Percentiles rank a stretch among this genome's conserved stretches.
These are phyloP conservation scores for Poteriospumella lacustris DNA, from an alignment of 108 stramenopile genomes.

Conservation along the genomic window DNA sequence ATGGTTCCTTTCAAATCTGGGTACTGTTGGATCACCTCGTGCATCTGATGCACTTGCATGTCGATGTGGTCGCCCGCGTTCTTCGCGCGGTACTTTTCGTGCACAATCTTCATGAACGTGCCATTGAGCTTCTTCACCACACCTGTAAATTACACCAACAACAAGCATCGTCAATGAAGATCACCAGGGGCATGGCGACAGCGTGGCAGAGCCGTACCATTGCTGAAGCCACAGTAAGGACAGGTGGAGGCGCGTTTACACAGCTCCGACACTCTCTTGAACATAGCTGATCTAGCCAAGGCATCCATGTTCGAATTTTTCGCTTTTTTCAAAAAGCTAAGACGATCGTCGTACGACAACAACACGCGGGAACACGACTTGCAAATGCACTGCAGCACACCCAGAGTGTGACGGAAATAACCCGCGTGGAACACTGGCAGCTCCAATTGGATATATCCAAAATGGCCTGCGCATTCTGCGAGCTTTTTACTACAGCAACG, in stretches of 20 bases:
- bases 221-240: constrained; percentile 74
- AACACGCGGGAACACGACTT: constrained; percentile 90
- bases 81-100: constrained; percentile 72
- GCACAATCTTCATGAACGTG: constrained; percentile 80
- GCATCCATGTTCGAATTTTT: constrained; percentile 71
- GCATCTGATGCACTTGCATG: not conserved
- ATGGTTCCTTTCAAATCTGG: constrained; percentile 8
- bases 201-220: constrained; percentile 59
- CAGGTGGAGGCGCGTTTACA: constrained; percentile 82
- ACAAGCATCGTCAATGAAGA: not conserved
- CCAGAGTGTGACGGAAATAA: constrained; percentile 84
- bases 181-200: not conserved
- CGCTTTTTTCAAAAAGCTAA: constrained; percentile 62
- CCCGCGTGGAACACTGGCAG: constrained; percentile 97
- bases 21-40: not conserved
- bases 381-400: constrained; percentile 87
- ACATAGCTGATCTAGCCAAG: constrained; percentile 59
- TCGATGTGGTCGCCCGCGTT: constrained; percentile 2
- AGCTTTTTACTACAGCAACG: constrained; percentile 51
- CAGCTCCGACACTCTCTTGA: constrained; percentile 79
- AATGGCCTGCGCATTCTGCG: constrained; percentile 92
- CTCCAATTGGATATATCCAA: constrained; percentile 83
- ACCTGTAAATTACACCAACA: not conserved
- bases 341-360: constrained; percentile 61
- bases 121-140: constrained; percentile 86